Conservation (phyloP, 176 grass and related monocot species). For the Dactylis glomerata region DNA sequence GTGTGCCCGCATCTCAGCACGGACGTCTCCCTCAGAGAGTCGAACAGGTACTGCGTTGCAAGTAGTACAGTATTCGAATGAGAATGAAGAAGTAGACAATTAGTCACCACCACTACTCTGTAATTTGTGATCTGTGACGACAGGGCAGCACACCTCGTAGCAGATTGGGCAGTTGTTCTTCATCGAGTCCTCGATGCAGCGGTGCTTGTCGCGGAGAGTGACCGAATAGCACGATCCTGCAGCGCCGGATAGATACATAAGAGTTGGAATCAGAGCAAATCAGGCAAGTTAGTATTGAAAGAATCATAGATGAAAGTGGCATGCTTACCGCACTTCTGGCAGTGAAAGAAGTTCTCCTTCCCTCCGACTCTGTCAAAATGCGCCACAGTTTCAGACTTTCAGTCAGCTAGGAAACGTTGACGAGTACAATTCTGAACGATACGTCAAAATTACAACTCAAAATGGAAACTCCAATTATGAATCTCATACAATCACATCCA, state of each 20-base stretch:
- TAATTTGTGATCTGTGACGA: neutral
- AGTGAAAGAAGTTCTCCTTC: slow-evolving; percentile 82
- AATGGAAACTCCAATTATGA: neutral
- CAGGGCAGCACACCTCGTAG: slow-evolving; percentile 63
- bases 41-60: slow-evolving; percentile 71
- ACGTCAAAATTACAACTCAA: neutral
- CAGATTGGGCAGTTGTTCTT: slow-evolving; percentile 87
- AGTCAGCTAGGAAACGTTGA: neutral
- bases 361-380: slow-evolving; percentile 66
- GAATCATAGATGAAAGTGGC: neutral
- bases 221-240: slow-evolving; percentile 81
- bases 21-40: slow-evolving; percentile 70
- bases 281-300: neutral
- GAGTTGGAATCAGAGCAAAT: neutral
- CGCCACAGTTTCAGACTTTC: neutral
- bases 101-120: neutral
- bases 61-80: neutral
- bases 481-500: neutral
- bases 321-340: slow-evolving; percentile 75
- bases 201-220: slow-evolving; percentile 58
- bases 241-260: neutral
- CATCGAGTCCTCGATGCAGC: slow-evolving; percentile 86
- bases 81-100: neutral
- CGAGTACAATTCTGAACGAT: neutral
- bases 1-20: slow-evolving; percentile 92